These are phyloP conservation scores for Ophiostoma himal-ulmi DNA, from an alignment of 2,329 filamentous ascomycete species.

Conservation along the genomic window DNA sequence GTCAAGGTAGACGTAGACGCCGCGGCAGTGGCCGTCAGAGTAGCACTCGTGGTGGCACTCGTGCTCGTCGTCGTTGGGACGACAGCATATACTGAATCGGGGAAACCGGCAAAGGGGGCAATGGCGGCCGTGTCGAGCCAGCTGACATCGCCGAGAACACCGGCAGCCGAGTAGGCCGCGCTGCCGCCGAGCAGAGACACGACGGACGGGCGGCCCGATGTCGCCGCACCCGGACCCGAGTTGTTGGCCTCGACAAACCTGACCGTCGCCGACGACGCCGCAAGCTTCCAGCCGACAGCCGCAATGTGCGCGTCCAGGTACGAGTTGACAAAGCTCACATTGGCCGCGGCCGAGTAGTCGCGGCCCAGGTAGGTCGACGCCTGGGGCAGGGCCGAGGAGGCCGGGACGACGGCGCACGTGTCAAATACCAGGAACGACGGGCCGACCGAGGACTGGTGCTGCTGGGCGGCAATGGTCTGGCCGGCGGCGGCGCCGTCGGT, in stretches of 20 bases:
- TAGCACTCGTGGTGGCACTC: background rate
- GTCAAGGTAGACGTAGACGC: conserved; percentile 17
- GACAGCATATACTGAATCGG: background rate
- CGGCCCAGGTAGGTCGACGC: conserved; percentile 45
- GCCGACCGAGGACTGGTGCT: conserved; percentile 30
- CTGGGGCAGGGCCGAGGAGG: conserved; percentile 38
- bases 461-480: conserved; percentile 33
- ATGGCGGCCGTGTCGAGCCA: background rate
- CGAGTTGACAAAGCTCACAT: conserved; percentile 42
- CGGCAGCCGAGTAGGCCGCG: conserved; percentile 35
- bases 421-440: conserved; percentile 24
- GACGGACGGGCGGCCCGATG: conserved; percentile 31
- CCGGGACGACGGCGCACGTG: conserved; percentile 44
- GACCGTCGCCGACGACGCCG: conserved; percentile 35
- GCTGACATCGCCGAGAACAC: background rate
- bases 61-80: background rate
- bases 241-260: conserved; percentile 51
- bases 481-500: conserved; percentile 31
- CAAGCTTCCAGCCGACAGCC: conserved; percentile 47
- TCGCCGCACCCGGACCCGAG: conserved; percentile 44
- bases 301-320: conserved; percentile 52
- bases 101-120: background rate
- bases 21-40: background rate
- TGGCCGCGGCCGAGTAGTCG: conserved; percentile 43
- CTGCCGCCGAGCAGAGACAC: conserved; percentile 31